Conservation (phyloP, 1,284 basidiomycete genomes). For the Austroboletus olivaceoglutinosus region DNA sequence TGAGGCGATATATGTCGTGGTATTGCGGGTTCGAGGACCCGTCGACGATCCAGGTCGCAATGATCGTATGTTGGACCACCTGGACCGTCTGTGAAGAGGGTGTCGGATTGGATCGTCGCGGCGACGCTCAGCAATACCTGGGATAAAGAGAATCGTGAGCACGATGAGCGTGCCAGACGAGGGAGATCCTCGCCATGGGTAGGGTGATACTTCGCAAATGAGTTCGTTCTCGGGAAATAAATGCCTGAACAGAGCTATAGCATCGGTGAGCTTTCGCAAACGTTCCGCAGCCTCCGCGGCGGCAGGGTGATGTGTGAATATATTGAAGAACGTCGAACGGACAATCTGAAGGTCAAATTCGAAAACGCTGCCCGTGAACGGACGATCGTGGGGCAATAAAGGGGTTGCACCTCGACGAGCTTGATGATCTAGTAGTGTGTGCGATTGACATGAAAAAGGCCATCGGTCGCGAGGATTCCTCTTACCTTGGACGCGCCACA, state of each 20-base stretch:
- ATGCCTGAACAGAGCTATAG: slow-evolving; percentile 20
- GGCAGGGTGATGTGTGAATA: slow-evolving; percentile 5
- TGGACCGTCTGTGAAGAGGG: slow-evolving; percentile 70
- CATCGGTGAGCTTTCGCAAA: slow-evolving; percentile 18
- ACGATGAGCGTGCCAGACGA: no score
- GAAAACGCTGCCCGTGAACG: background rate
- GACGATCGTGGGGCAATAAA: background rate
- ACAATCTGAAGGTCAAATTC: slow-evolving; percentile 22
- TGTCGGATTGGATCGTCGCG: slow-evolving; percentile 65
- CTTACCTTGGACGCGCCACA: slow-evolving; percentile 29
- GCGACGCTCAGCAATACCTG: slow-evolving; percentile 63
- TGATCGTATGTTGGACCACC: slow-evolving; percentile 74
- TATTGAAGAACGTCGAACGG: slow-evolving; percentile 14
- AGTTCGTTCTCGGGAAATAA: slow-evolving; percentile 25
- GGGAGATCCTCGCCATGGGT: slow-evolving; percentile 50
- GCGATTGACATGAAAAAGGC: background rate
- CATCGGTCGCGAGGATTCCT: background rate
- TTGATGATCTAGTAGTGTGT: slow-evolving; percentile 23
- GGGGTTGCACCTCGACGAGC: slow-evolving; percentile 27
- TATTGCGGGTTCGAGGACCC: slow-evolving; percentile 72
- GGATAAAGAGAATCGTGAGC: no score
- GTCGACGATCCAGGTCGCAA: slow-evolving; percentile 70
- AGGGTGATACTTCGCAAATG: slow-evolving; percentile 60
- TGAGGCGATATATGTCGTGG: slow-evolving; percentile 59
- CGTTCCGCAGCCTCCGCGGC: slow-evolving; percentile 6